Evolutionary conservation across 768 basidiomycete genomes (phyloP), one percentile per base, ranked within the genome.

Genomic region (Psilocybe cubensis): DNA sequence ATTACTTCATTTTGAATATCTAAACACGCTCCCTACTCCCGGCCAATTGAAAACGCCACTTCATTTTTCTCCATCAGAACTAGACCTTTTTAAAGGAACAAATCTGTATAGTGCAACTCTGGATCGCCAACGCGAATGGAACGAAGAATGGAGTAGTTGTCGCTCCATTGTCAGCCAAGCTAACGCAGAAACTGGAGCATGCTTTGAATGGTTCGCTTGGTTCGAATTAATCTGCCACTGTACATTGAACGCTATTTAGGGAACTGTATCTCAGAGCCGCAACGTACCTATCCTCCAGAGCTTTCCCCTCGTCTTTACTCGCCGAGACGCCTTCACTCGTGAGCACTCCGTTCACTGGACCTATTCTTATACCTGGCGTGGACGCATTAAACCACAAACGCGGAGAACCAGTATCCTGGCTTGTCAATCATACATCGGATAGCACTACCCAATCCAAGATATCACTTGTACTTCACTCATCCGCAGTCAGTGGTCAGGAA

Each of bases 301-400:
- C 94, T 0, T 98, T 97, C 66, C 92, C 95, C 0, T 97, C 95
- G 0, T 85, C 86, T 6, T 74, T 98, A 20, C 79, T 97, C 25
- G 85, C 85, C 4, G 66, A 69, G 18, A 78, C 64, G 0, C 84
- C 88, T 5, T 78, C 86, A 0, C 76, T 89, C 8, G 66, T 79
- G 27, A 70, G 79, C 11, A 77, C 79, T 0, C 71, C 80, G 0
- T 71, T 78, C 7, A 84, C 88, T 0, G 79, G 88, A 60, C 92
- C 94, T 1, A 78, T 97, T 10, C 83, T 98, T 28, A 78, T 98
- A 35, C 96, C 96, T 0, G 92, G 92, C 0, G 76, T 96, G 25
- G 96, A 98, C 72, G 75, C 87, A 4, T 76, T 96, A 48, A 97
- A 98, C 66, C 96, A 97, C 68, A 82, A 84, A 18, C 87, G 92